Evolutionary conservation across 345 rosid species (phyloP).

Genomic region (Clausena lansium): DNA sequence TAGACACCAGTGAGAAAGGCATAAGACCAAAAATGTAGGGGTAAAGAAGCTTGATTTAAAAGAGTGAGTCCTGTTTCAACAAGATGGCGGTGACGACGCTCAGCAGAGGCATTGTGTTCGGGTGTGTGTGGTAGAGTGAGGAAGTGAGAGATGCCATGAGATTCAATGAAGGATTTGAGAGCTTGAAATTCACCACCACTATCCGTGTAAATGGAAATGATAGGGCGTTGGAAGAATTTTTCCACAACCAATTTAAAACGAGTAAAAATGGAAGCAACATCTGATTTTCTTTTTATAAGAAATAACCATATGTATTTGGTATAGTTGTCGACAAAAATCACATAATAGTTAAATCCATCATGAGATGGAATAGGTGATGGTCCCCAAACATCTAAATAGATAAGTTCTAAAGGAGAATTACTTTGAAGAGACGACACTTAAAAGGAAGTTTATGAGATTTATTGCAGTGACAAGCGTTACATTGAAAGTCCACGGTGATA

Average conservation of each 20-base stretch:
- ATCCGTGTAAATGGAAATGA: not conserved
- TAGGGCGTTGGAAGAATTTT: not conserved
- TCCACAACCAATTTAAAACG: not conserved
- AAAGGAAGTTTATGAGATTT: not conserved
- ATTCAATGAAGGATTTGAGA: no score
- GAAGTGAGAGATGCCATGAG: no score
- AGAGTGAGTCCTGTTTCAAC: no score
- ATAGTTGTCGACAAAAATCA: not conserved
- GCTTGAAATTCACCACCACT: no score
- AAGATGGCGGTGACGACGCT: no score
- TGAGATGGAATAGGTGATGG: not conserved
- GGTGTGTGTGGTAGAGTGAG: no score
- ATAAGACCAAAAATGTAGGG: not conserved
- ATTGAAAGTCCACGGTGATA: not conserved
- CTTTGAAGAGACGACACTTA: not conserved
- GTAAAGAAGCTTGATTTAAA: not conserved
- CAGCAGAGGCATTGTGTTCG: no score
- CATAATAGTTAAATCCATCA: not conserved
- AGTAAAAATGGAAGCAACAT: not conserved
- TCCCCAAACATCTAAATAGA: no score
- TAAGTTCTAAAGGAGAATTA: not conserved
- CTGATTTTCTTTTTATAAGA: not conserved
- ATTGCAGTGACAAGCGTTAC: not conserved
- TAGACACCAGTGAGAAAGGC: not conserved
- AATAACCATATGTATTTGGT: not conserved